These are phyloP conservation scores for Neonectria punicea DNA, from an alignment of 2,329 filamentous ascomycete genomes.

Conservation along the genomic window DNA sequence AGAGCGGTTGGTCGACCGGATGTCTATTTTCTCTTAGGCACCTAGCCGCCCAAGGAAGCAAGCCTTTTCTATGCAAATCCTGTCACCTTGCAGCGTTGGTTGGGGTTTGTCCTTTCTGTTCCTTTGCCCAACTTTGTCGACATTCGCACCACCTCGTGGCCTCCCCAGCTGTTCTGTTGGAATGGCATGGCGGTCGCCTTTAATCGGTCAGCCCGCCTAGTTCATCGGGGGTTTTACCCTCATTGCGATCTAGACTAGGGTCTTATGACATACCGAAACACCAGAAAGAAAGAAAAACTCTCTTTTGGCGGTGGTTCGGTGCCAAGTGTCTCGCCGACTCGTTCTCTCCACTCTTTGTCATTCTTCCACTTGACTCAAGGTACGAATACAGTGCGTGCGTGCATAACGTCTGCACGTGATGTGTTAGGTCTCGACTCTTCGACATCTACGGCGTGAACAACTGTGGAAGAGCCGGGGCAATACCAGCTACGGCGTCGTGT, in stretches of 20 bases:
- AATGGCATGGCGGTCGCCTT: neutral
- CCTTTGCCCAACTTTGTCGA: neutral
- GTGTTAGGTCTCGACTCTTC: neutral
- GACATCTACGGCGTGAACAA: neutral
- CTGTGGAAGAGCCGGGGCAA: neutral
- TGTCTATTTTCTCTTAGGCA: neutral
- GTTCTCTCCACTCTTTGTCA: slow-evolving; percentile 18
- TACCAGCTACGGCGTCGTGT: neutral
- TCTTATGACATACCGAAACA: neutral
- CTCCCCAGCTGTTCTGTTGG: neutral
- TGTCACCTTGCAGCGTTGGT: neutral
- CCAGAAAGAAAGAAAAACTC: neutral
- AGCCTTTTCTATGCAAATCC: neutral
- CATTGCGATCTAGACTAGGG: neutral
- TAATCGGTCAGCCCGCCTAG: neutral
- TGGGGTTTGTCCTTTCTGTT: neutral
- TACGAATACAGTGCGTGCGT: neutral
- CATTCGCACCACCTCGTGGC: neutral
- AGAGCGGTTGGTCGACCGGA: neutral
- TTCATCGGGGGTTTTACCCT: neutral
- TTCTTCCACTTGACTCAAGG: slow-evolving; percentile 9
- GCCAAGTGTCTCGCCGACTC: neutral
- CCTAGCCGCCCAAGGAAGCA: neutral
- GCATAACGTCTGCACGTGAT: neutral
- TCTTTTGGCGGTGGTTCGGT: neutral